phyloP scores from a whole-genome alignment of 2,329 filamentous ascomycete genomes.

The Penicillium sp. region DNA sequence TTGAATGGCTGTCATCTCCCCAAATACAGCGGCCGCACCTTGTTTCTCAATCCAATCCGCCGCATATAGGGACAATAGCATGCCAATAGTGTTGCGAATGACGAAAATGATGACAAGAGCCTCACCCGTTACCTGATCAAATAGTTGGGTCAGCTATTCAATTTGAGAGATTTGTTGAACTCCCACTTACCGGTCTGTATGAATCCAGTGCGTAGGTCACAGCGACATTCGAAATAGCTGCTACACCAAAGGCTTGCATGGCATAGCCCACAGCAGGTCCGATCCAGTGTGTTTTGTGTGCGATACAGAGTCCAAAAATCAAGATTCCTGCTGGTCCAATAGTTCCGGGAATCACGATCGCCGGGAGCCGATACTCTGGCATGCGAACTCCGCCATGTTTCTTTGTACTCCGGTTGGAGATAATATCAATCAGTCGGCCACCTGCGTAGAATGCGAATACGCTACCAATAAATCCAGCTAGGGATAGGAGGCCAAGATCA shows the following conservation, averaged over 20 bases:
- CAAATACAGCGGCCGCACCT: conserved; percentile 23
- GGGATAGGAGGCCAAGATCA: conserved; percentile 25
- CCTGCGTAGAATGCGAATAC: conserved; percentile 29
- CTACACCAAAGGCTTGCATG: conserved; percentile 29
- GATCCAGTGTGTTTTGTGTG: conserved; percentile 25
- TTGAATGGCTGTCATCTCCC: conserved; percentile 29
- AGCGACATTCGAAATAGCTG: conserved; percentile 29
- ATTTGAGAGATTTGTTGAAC: background rate
- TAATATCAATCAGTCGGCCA: conserved; percentile 29
- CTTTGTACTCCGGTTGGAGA: conserved; percentile 26
- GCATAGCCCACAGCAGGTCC: conserved; percentile 26
- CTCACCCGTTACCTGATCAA: conserved; percentile 23
- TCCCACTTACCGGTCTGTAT: conserved; percentile 22
- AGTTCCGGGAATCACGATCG: conserved; percentile 25
- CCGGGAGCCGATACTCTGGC: conserved; percentile 30
- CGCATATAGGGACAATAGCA: conserved; percentile 27
- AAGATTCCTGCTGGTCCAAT: conserved; percentile 26
- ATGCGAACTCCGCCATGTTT: conserved; percentile 22
- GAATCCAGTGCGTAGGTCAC: conserved; percentile 29
- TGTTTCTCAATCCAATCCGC: conserved; percentile 26
- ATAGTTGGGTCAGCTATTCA: background rate
- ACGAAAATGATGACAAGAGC: conserved; percentile 29
- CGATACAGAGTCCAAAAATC: conserved; percentile 27
- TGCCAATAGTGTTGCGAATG: conserved; percentile 29
- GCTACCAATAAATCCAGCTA: conserved; percentile 27